Evolutionary conservation across 495 filamentous ascomycete species (phyloP).

Genomic region (Cairneyella variabilis): DNA sequence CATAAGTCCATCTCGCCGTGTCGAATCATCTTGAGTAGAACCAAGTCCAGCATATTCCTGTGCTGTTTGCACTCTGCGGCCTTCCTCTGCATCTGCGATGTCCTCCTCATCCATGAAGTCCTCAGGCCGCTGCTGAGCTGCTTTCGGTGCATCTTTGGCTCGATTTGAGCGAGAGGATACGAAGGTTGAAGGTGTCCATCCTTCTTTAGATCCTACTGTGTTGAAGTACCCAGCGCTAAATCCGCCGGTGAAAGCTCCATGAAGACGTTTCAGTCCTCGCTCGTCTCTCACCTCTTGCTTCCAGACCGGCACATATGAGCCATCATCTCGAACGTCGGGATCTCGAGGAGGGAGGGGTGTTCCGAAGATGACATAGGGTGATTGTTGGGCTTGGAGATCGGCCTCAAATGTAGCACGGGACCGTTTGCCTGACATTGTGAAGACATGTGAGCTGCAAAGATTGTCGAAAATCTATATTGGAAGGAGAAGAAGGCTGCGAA

Average conservation of each 20-base stretch:
- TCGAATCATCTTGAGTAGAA: slow-evolving; percentile 54
- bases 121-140: slow-evolving; percentile 62
- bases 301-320: slow-evolving; percentile 91
- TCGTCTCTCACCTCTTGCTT: slow-evolving; percentile 97
- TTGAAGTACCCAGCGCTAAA: slow-evolving; percentile 99
- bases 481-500: slow-evolving; percentile 2
- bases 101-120: slow-evolving; percentile 99
- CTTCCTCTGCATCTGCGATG: slow-evolving; percentile 79
- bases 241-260: slow-evolving; percentile 95
- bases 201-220: slow-evolving; percentile 96
- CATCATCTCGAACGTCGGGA: slow-evolving; percentile 78
- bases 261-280: slow-evolving; percentile 82
- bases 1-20: slow-evolving; percentile 53
- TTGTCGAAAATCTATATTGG: background rate
- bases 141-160: slow-evolving; percentile 57
- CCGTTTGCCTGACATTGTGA: slow-evolving; percentile 74
- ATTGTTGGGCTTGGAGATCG: slow-evolving; percentile 67
- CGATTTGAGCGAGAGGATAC: slow-evolving; percentile 84
- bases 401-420: slow-evolving; percentile 73
- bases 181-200: slow-evolving; percentile 90
- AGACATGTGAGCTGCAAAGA: slow-evolving; percentile 8
- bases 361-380: slow-evolving; percentile 79
- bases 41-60: slow-evolving; percentile 75
- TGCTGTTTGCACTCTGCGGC: slow-evolving; percentile 64
- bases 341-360: slow-evolving; percentile 83